Base-by-base conservation (phyloP, 495 filamentous ascomycete species). In the Aspergillus sparsus region DNA sequence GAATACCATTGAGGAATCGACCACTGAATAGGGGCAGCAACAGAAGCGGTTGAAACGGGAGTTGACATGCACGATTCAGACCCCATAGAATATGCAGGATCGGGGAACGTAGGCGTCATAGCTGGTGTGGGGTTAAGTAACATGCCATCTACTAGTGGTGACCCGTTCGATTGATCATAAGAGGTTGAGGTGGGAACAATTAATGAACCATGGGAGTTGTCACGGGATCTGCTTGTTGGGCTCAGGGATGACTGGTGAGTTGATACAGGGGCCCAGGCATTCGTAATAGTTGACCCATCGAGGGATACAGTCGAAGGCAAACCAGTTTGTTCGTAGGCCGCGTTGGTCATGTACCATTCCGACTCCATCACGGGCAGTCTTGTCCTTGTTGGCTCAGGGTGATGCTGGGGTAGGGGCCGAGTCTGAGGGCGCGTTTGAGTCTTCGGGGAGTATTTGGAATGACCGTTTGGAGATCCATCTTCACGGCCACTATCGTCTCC, bases 1-100 rank as follows among this genome's bases (percentile, higher is more conserved):
- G 65, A 54, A 56, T 74, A 76, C 75, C 75, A 77, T 42, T 69
- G 68, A 16, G 63, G 60, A 9, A 69, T 55, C 36, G 60, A 70
- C 73, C 53, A 71, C 57, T 16, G 71, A 65, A 53, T 68, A 51
- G 49, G 67, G 45, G 44, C 64, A 31, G 64, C 49, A 2, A 66
- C 51, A 55, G 70, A 62, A 10, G 61, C 44, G 42, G 66, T 45
- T 56, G 61, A 51, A 35, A 61, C 47, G 27, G 68, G 52, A 6
- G 55, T 62, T 61, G 52, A 49, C 53, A 69, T 53, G 47, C 57
- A 64, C 27, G 58, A 34, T 7, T 66, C 63, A 31, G 56, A 37
- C 42, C 52, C 42, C 34, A 69, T 16, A 21, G 61, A 33, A 52
- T 64, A 68, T 2, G 57, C 36, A 13, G 63, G 37, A 41, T 66